Percentiles rank a stretch among this genome's conserved stretches.
These are phyloP conservation scores for Cardamine chenopodiifolia DNA, from an alignment of 345 rosid species.

Conservation along the genomic window DNA sequence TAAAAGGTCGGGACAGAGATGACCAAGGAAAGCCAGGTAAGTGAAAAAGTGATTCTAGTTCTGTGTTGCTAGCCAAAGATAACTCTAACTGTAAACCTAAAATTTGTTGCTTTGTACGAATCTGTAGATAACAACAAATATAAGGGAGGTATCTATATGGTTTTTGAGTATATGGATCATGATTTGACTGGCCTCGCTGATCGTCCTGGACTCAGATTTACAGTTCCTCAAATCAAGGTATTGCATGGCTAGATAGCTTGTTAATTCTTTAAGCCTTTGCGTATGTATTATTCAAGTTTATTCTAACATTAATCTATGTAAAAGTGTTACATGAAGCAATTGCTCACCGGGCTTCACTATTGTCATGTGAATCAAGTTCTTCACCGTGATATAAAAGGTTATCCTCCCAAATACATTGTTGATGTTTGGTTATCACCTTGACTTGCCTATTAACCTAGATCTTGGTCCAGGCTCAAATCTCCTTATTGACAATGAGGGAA, in stretches of 20 bases:
- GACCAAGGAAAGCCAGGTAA: conserved; percentile 87
- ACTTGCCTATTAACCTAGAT: conserved; percentile 5
- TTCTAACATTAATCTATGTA: conserved; percentile 23
- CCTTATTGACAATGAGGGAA: conserved; percentile 89
- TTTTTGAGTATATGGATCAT: conserved; percentile 97
- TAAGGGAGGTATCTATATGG: conserved; percentile 97
- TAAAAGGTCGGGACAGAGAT: conserved; percentile 78
- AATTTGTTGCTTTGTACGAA: not conserved
- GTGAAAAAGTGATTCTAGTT: not conserved
- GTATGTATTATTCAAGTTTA: not conserved
- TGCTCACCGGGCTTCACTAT: conserved; percentile 86
- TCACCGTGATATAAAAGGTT: conserved; percentile 96
- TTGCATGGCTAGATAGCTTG: conserved; percentile 12
- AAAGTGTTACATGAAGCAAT: conserved; percentile 93
- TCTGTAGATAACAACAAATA: conserved; percentile 83
- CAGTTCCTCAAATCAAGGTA: conserved; percentile 96
- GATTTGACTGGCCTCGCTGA: conserved; percentile 95
- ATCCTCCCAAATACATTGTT: not conserved
- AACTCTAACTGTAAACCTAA: not conserved
- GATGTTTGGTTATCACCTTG: conserved; percentile 1
- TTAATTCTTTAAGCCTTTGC: not conserved
- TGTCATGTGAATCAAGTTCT: conserved; percentile 92
- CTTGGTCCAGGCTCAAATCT: conserved; percentile 84
- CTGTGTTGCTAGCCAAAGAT: not conserved
- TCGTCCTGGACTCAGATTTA: conserved; percentile 92